phyloP scores from a whole-genome alignment of 495 filamentous ascomycete species.

The Aspergillus egyptiacus region DNA sequence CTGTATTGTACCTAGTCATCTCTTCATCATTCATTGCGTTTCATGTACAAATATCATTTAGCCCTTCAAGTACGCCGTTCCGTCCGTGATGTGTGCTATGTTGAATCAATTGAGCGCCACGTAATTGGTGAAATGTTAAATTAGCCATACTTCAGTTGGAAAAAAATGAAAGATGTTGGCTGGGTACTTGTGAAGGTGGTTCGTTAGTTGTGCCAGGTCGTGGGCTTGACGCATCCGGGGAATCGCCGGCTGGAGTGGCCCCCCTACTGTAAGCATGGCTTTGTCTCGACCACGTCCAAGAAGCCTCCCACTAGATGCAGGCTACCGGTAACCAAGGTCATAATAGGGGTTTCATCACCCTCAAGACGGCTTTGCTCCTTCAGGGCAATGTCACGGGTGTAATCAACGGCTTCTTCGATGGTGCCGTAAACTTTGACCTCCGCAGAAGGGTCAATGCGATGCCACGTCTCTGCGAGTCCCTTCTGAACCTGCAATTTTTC shows the following conservation, averaged over 20 bases:
- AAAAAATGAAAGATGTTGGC: conserved; percentile 16
- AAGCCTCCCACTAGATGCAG: conserved; percentile 82
- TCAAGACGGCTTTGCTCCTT: conserved; percentile 26
- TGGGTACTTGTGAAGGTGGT: too few species aligned
- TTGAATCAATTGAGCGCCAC: conserved; percentile 5
- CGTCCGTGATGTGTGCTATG: neutral
- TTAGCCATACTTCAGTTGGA: conserved; percentile 9
- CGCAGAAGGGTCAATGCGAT: conserved; percentile 53
- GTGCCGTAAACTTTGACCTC: conserved; percentile 62
- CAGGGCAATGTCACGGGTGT: conserved; percentile 50
- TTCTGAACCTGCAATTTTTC: conserved; percentile 67
- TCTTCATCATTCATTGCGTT: too few species aligned
- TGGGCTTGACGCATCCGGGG: too few species aligned
- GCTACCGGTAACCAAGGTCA: conserved; percentile 71
- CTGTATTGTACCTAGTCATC: neutral
- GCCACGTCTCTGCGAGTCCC: conserved; percentile 68
- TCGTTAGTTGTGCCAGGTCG: too few species aligned
- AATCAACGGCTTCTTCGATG: conserved; percentile 80
- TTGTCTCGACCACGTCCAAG: conserved; percentile 68
- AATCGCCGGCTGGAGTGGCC: too few species aligned
- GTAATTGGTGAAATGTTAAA: conserved; percentile 4
- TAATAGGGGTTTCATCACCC: conserved; percentile 36
- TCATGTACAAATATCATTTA: neutral
- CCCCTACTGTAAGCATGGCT: conserved; percentile 21
- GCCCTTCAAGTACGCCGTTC: neutral